Evolutionary conservation across 2,329 filamentous ascomycete genomes (phyloP), one percentile per base, ranked within the genome.

Genomic region (Cadophora luteo-olivacea): DNA sequence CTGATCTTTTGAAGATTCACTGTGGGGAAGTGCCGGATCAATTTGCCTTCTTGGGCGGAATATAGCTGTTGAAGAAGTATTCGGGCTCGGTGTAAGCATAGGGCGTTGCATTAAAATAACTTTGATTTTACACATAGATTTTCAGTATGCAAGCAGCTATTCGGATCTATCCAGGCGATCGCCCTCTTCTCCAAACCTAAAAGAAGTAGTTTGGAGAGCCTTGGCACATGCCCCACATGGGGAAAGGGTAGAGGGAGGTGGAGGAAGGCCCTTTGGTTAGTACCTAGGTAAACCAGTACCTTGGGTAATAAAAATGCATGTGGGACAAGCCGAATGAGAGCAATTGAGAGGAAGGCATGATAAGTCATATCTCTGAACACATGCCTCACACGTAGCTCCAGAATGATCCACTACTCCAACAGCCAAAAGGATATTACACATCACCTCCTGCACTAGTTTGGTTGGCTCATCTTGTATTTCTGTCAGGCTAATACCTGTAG

Each of bases 401-500:
- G 41, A 3, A 38, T 38, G 36, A 14, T 14, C 36, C 36, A 38
- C 3, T 38, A 11, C 12, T 38, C 36, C 36, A 36, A 14, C 12
- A 38, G 36, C 36, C 36, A 11, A 14, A 38, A 38, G 41, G 11
- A 45, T 45, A 6, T 11, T 16, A 16, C 41, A 16, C 11, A 45
- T 49, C 24, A 61, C 7, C 29, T 32, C 7, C 48, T 49, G 29
- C 45, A 38, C 22, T 16, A 16, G 19, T 22, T 8, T 33, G 49
- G 29, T 36, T 55, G 16, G 49, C 33, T 58, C 24, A 25, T 22
- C 51, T 32, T 33, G 51, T 1, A 58, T 66, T 64, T 52, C 45
- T 65, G 6, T 38, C 67, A 65, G 67, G 69, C 61, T 67, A 52
- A 65, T 36, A 69, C 65, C 68, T 66, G 65, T 63, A 16, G 36